phyloP scores from a whole-genome alignment of 2,329 filamentous ascomycete genomes.

The Fusarium odoratissimum region DNA sequence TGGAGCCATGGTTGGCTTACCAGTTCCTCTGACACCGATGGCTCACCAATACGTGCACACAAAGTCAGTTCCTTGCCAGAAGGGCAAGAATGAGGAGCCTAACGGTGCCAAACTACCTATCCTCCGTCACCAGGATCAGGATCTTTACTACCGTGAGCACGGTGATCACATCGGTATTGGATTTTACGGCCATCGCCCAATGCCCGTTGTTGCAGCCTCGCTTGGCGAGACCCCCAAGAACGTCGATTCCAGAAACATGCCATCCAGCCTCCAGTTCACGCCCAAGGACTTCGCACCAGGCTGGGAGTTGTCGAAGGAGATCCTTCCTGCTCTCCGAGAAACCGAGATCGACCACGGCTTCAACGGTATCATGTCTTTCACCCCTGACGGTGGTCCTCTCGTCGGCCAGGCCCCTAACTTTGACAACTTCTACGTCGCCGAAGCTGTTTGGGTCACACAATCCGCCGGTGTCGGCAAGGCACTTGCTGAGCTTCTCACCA shows the following conservation, averaged over 20 bases:
- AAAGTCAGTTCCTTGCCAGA: conserved; percentile 59
- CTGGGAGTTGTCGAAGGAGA: conserved; percentile 65
- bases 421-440: conserved; percentile 72
- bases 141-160: conserved; percentile 74
- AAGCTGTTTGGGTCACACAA: conserved; percentile 75
- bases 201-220: conserved; percentile 67
- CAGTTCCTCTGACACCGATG: conserved; percentile 69
- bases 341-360: conserved; percentile 68
- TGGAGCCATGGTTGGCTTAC: conserved; percentile 68
- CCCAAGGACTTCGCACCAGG: conserved; percentile 69
- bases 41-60: conserved; percentile 75
- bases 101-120: conserved; percentile 68
- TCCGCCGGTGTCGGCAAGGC: conserved; percentile 72
- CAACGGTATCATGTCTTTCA: conserved; percentile 75
- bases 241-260: conserved; percentile 71
- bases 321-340: conserved; percentile 64
- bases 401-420: conserved; percentile 68
- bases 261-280: conserved; percentile 70
- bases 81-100: conserved; percentile 49
- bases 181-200: conserved; percentile 71
- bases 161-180: conserved; percentile 72
- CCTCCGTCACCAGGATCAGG: conserved; percentile 70
- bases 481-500: conserved; percentile 68
- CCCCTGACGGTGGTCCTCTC: conserved; percentile 70
- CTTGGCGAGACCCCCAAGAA: conserved; percentile 64